phyloP scores from a whole-genome alignment of 1,139 yeast species.

The Scheffersomyces titani region DNA sequence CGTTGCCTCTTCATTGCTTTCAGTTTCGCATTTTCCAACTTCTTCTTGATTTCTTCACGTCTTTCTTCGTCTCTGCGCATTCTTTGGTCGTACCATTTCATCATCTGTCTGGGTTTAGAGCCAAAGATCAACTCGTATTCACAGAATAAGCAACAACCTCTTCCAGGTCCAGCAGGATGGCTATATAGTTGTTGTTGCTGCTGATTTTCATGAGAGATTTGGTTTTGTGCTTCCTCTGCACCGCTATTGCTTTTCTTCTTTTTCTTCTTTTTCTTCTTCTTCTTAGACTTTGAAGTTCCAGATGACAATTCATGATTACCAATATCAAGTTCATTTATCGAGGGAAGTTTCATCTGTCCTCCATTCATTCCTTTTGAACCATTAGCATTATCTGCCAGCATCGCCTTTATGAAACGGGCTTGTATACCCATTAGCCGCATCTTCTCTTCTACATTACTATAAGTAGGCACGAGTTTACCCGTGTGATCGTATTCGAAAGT shows the following conservation, averaged over 20 bases:
- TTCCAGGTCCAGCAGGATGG: not conserved
- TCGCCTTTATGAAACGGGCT: conserved; percentile 4
- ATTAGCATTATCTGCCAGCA: not conserved
- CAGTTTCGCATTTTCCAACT: conserved; percentile 39
- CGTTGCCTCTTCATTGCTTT: conserved; percentile 33
- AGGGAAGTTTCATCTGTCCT: conserved; percentile 12
- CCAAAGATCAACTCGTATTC: conserved; percentile 63
- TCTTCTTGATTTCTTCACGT: conserved; percentile 34
- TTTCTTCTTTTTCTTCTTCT: conserved; percentile 23
- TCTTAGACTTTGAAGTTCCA: conserved; percentile 8
- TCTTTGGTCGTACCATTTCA: conserved; percentile 46
- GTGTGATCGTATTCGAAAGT: conserved; percentile 45
- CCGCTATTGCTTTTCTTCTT: conserved; percentile 20
- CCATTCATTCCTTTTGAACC: conserved; percentile 1
- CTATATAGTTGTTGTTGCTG: not conserved
- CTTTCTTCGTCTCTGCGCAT: conserved; percentile 35
- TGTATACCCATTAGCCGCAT: conserved; percentile 30
- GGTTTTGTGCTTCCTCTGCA: not conserved
- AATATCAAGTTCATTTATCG: conserved; percentile 16
- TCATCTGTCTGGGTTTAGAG: conserved; percentile 47
- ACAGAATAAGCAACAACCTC: conserved; percentile 52
- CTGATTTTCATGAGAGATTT: not conserved
- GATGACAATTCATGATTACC: conserved; percentile 5
- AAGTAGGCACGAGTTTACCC: conserved; percentile 46
- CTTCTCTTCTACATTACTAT: conserved; percentile 42